These are phyloP conservation scores for Conringia planisiliqua DNA, from an alignment of 345 rosid genomes.

Conservation along the genomic window DNA sequence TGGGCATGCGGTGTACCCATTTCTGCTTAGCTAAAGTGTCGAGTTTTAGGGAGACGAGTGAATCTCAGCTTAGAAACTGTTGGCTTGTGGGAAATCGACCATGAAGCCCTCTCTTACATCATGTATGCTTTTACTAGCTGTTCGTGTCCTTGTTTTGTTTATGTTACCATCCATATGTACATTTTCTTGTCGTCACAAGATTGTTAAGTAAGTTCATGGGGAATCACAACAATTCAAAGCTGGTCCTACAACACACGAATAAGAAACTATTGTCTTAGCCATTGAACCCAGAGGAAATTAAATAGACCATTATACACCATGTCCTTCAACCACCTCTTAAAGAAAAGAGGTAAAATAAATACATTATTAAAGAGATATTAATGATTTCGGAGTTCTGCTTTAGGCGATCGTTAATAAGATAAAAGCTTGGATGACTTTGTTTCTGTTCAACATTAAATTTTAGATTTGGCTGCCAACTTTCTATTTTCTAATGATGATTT, in stretches of 20 bases:
- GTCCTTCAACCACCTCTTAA: too few species aligned
- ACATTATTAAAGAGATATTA: too few species aligned
- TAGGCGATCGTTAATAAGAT: too few species aligned
- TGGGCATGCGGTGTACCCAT: conserved; percentile 58
- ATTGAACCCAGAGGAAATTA: too few species aligned
- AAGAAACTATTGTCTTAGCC: background rate
- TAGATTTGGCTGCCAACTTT: too few species aligned
- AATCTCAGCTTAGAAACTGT: conserved; percentile 55
- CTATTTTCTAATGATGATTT: too few species aligned
- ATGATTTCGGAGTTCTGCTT: too few species aligned
- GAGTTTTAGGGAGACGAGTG: conserved; percentile 50
- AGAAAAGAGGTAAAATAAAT: too few species aligned
- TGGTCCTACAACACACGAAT: background rate
- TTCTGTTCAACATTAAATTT: too few species aligned
- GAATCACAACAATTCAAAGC: too few species aligned
- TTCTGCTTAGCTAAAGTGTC: conserved; percentile 63
- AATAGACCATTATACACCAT: too few species aligned
- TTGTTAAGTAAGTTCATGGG: background rate
- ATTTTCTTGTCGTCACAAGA: background rate
- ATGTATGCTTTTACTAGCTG: background rate
- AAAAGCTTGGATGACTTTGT: too few species aligned
- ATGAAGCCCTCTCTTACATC: background rate
- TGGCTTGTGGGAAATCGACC: conserved; percentile 46
- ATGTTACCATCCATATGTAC: background rate
- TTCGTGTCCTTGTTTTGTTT: background rate